These are phyloP conservation scores for Penicillium steckii DNA, from an alignment of 495 filamentous ascomycete species.

Conservation along the genomic window DNA sequence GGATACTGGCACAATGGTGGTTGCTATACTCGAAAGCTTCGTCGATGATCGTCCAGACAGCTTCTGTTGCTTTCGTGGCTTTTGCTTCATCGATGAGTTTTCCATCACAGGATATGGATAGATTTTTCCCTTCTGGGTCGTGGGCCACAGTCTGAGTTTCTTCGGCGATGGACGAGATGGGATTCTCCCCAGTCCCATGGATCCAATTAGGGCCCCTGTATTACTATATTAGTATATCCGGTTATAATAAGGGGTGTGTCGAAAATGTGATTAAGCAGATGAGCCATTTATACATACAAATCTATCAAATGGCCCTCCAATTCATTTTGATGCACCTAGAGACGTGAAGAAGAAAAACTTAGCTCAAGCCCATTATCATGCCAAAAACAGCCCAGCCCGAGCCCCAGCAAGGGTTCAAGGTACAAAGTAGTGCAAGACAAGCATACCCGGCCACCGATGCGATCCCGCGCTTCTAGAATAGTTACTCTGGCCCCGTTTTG, in stretches of 20 bases:
- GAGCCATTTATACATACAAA: conserved; percentile 34
- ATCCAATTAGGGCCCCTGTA: conserved; percentile 90
- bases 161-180: conserved; percentile 75
- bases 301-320: conserved; percentile 46
- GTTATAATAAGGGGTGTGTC: not conserved
- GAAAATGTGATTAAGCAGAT: not conserved
- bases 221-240: not conserved
- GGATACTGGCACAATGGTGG: conserved; percentile 60
- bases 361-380: not conserved
- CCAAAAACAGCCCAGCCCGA: not conserved
- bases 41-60: conserved; percentile 77
- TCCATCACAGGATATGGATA: conserved; percentile 65
- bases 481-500: conserved; percentile 79
- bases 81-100: conserved; percentile 50
- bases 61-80: conserved; percentile 52
- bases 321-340: conserved; percentile 39
- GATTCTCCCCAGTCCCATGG: conserved; percentile 82
- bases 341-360: not conserved
- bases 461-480: conserved; percentile 79
- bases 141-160: conserved; percentile 61
- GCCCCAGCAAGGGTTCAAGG: too few species aligned
- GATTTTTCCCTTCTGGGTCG: conserved; percentile 51
- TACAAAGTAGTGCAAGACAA: not conserved
- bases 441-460: conserved; percentile 78
- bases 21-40: conserved; percentile 81